phyloP scores from a whole-genome alignment of 768 basidiomycete species.

The Xerocomus potaroensis region DNA sequence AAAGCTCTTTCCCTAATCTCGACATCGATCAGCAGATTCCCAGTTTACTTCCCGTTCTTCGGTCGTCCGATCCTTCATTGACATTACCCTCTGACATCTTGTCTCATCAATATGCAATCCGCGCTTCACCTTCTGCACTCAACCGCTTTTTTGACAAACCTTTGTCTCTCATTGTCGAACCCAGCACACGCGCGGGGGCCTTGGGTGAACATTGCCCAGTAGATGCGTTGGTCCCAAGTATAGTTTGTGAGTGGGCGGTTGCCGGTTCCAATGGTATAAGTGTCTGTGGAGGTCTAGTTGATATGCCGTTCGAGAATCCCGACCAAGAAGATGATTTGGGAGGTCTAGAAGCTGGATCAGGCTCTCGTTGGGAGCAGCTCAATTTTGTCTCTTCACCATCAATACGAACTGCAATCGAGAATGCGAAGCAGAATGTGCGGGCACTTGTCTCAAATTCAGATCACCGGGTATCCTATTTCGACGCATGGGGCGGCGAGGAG shows the following conservation, averaged over 20 bases:
- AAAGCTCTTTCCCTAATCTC: slow-evolving; percentile 31
- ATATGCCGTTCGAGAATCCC: slow-evolving; percentile 10
- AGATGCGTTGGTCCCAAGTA: slow-evolving; percentile 87
- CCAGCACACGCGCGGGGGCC: slow-evolving; percentile 78
- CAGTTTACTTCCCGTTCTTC: background rate
- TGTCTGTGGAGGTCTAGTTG: slow-evolving; percentile 52
- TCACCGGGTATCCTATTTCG: slow-evolving; percentile 76
- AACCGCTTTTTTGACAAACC: slow-evolving; percentile 94
- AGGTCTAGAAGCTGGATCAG: slow-evolving; percentile 8
- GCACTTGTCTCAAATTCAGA: slow-evolving; percentile 74
- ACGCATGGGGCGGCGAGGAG: slow-evolving; percentile 82
- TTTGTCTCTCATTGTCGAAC: slow-evolving; percentile 77
- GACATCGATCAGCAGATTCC: slow-evolving; percentile 21
- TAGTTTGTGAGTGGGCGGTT: slow-evolving; percentile 79
- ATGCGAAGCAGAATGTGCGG: slow-evolving; percentile 54
- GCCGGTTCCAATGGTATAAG: slow-evolving; percentile 23
- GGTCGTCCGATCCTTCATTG: slow-evolving; percentile 8
- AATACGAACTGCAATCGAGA: slow-evolving; percentile 51
- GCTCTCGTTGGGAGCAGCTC: slow-evolving; percentile 52
- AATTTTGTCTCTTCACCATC: slow-evolving; percentile 71
- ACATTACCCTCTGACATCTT: slow-evolving; percentile 39
- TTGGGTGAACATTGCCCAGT: slow-evolving; percentile 89
- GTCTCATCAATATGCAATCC: slow-evolving; percentile 71
- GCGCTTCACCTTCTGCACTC: slow-evolving; percentile 58
- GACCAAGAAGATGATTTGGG: background rate